Percentiles rank a stretch among this genome's conserved stretches.
Conservation (phyloP, 345 rosid genomes). For the Acer saccharum region DNA sequence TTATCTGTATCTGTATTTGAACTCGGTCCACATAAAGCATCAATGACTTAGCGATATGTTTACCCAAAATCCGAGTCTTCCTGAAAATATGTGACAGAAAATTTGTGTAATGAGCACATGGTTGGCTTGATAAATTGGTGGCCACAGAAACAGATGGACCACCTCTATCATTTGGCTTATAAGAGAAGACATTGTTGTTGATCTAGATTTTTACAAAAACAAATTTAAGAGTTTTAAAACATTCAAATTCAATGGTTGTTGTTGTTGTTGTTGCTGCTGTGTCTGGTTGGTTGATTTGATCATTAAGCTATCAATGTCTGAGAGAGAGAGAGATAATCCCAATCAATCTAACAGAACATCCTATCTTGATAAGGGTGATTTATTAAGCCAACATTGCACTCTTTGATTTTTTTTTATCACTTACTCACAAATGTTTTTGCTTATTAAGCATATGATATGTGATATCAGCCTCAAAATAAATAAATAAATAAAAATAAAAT, state of each 20-base stretch:
- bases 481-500: background rate
- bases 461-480: background rate
- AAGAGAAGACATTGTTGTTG: slow-evolving; percentile 10
- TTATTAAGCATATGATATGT: background rate
- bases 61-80: too few relatives aligned
- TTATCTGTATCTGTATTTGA: too few relatives aligned
- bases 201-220: slow-evolving; percentile 15
- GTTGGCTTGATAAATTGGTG: slow-evolving; percentile 27
- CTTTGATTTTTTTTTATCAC: background rate
- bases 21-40: background rate
- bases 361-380: background rate
- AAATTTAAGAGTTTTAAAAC: slow-evolving; percentile 5
- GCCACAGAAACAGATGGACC: slow-evolving; percentile 54
- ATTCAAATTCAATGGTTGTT: slow-evolving; percentile 31
- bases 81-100: background rate
- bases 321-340: background rate
- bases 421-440: background rate
- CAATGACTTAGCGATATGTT: background rate
- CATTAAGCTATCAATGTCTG: slow-evolving; percentile 23
- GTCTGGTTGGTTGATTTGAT: slow-evolving; percentile 30
- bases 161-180: slow-evolving; percentile 31
- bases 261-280: background rate
- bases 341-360: slow-evolving; percentile 5
- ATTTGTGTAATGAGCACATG: slow-evolving; percentile 24
- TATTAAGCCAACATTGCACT: background rate